Percentiles rank a stretch among this genome's conserved stretches.
Conservation (phyloP, 2,329 filamentous ascomycete genomes). For the Ophiosphaerella korrae region DNA sequence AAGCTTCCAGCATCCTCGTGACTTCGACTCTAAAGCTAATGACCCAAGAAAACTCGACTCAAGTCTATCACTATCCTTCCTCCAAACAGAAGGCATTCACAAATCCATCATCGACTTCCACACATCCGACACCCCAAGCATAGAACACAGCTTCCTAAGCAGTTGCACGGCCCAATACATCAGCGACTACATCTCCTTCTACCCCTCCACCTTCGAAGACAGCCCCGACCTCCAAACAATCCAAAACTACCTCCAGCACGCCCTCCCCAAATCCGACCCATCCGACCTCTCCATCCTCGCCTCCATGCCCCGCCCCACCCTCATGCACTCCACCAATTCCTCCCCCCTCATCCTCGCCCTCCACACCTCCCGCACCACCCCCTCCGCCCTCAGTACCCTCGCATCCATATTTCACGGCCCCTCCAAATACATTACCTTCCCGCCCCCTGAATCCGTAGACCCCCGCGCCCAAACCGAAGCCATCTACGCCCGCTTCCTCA, state of each 20-base stretch:
- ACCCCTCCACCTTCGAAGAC: constrained; percentile 61
- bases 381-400: constrained; percentile 60
- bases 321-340: constrained; percentile 53
- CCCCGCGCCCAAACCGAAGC: constrained; percentile 49
- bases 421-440: constrained; percentile 43
- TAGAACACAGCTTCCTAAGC: constrained; percentile 60
- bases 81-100: constrained; percentile 59
- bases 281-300: constrained; percentile 63
- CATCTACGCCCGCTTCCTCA: constrained; percentile 60
- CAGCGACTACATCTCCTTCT: constrained; percentile 60
- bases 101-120: constrained; percentile 56
- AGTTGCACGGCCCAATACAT: constrained; percentile 63
- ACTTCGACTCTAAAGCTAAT: constrained; percentile 4
- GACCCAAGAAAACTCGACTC: constrained; percentile 41
- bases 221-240: constrained; percentile 53
- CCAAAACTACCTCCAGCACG: constrained; percentile 53
- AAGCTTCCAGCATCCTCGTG: constrained; percentile 8
- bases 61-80: constrained; percentile 57
- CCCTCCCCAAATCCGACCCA: constrained; percentile 60
- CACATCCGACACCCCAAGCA: constrained; percentile 54
- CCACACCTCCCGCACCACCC: constrained; percentile 58
- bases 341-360: constrained; percentile 55
- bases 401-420: constrained; percentile 63
- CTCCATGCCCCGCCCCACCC: constrained; percentile 59
- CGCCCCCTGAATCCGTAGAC: constrained; percentile 33